phyloP scores from a whole-genome alignment of 305 asterid genomes.

The Fraxinus nigra region DNA sequence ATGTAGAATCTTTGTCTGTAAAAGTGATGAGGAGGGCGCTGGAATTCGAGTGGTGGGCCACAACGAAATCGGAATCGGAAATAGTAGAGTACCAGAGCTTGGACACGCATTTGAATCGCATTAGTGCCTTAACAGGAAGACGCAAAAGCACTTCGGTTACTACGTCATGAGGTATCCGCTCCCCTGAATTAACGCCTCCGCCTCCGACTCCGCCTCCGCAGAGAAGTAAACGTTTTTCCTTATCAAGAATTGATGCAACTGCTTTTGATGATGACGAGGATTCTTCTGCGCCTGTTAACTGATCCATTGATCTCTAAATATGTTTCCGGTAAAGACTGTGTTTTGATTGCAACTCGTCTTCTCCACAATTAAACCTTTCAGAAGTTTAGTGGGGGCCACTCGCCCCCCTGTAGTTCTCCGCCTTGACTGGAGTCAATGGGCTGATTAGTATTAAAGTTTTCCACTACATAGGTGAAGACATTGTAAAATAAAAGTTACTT shows the following conservation, averaged over 20 bases:
- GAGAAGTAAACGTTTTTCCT: background rate
- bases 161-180: background rate
- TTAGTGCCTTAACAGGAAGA: background rate
- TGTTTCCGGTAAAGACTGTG: background rate
- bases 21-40: background rate
- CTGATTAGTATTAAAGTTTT: background rate
- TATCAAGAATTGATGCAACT: background rate
- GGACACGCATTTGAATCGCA: constrained; percentile 2
- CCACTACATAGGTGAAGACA: background rate
- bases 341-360: background rate
- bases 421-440: background rate
- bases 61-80: background rate
- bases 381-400: background rate
- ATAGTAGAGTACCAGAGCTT: background rate
- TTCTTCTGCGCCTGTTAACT: background rate
- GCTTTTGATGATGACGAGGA: background rate
- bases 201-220: background rate
- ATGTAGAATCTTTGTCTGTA: background rate
- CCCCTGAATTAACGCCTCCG: background rate
- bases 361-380: background rate
- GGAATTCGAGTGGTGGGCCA: background rate
- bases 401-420: background rate
- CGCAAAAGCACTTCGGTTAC: background rate
- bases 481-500: background rate
- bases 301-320: background rate